These are phyloP conservation scores for Phycomyces blakesleeanus DNA, from an alignment of 192 early-diverging fungal species.

Conservation along the genomic window DNA sequence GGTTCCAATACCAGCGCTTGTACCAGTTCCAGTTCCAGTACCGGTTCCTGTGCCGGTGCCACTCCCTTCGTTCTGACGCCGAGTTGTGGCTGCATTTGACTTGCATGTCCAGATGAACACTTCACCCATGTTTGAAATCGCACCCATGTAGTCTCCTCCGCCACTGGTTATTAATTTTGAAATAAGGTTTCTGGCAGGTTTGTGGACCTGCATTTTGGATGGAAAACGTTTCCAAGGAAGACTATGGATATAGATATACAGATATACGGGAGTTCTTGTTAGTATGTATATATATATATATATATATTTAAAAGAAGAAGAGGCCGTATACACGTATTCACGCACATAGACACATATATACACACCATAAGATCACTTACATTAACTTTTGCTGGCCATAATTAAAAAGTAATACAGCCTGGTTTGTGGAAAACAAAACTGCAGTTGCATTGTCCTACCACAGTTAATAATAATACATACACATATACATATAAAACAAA, in stretches of 20 bases:
- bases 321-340: no score
- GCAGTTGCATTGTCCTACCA: constrained; percentile 65
- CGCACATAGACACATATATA: background rate
- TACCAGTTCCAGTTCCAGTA: no score
- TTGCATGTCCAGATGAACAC: constrained; percentile 54
- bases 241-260: background rate
- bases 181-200: constrained; percentile 11
- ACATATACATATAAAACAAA: background rate
- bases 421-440: constrained; percentile 49
- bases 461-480: no score
- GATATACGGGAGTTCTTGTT: no score
- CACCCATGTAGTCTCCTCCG: constrained; percentile 24
- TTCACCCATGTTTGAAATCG: constrained; percentile 43
- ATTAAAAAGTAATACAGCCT: constrained; percentile 57
- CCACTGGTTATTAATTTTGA: constrained; percentile 24
- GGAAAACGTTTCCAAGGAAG: constrained; percentile 39
- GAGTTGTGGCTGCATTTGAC: constrained; percentile 1
- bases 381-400: constrained; percentile 47
- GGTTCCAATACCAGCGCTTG: no score
- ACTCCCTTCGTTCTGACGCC: constrained; percentile 1
- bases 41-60: no score
- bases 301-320: no score
- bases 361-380: constrained; percentile 1
- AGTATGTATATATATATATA: background rate
- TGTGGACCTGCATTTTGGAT: constrained; percentile 17